Percentiles rank a stretch among this genome's conserved stretches.
Evolutionary conservation across 129 eudicot genomes (phyloP).

Genomic region (Gnaphalium uliginosum): DNA sequence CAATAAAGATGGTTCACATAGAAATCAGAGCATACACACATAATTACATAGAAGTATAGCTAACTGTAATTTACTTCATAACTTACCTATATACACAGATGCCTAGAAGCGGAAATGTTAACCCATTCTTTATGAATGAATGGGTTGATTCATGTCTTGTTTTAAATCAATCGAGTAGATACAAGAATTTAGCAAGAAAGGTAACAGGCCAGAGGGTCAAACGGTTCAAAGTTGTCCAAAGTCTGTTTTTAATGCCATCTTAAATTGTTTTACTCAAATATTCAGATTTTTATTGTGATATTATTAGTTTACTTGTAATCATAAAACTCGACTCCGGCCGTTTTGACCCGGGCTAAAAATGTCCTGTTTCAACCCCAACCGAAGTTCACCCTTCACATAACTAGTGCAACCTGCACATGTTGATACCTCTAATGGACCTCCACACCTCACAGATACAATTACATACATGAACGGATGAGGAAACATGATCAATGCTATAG

Average conservation of each 20-base stretch:
- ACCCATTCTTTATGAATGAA: background rate
- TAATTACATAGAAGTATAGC: background rate
- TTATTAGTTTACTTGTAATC: background rate
- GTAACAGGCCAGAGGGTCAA: background rate
- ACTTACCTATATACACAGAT: background rate
- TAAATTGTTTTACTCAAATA: background rate
- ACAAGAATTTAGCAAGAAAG: background rate
- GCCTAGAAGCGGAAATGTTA: background rate
- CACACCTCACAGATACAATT: slow-evolving; percentile 6
- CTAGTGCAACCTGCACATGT: background rate
- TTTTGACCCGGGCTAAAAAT: background rate
- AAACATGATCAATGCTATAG: slow-evolving; percentile 3
- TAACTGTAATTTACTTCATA: background rate
- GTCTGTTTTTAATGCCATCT: background rate
- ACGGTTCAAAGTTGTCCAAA: background rate
- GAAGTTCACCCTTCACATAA: background rate
- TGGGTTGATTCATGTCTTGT: background rate
- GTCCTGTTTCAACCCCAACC: background rate
- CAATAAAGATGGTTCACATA: background rate
- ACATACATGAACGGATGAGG: background rate
- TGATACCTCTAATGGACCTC: background rate
- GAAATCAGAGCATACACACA: background rate
- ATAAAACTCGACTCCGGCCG: background rate
- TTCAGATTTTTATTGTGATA: background rate
- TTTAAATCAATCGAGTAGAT: background rate